These are phyloP conservation scores for Plantago elongata DNA, from an alignment of 257 asterid genomes.

Conservation along the genomic window DNA sequence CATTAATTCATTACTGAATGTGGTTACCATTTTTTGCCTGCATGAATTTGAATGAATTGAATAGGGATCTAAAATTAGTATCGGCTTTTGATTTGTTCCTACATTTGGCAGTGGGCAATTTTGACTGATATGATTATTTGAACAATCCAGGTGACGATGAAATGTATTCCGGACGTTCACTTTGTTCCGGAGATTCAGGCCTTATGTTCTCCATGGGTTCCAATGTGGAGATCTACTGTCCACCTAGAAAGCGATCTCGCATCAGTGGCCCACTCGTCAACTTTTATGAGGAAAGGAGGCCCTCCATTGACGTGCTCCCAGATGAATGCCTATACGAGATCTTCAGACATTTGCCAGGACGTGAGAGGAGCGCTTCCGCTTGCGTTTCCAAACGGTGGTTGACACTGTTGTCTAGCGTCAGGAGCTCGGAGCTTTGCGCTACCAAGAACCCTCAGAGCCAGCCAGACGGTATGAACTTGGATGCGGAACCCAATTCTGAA, in stretches of 20 bases:
- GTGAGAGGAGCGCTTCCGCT: slow-evolving; percentile 66
- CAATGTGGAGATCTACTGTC: slow-evolving; percentile 57
- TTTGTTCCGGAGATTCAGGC: slow-evolving; percentile 58
- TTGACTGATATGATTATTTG: slow-evolving; percentile 23
- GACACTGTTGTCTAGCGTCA: slow-evolving; percentile 47
- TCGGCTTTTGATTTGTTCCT: slow-evolving; percentile 10
- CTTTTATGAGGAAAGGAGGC: slow-evolving; percentile 31
- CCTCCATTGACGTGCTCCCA: slow-evolving; percentile 71
- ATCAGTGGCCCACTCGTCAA: slow-evolving; percentile 41
- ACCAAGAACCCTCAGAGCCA: slow-evolving; percentile 28
- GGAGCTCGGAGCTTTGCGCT: slow-evolving; percentile 48
- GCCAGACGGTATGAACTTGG: slow-evolving; percentile 14
- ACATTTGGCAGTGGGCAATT: not conserved
- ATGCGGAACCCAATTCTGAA: slow-evolving; percentile 30
- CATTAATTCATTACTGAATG: slow-evolving; percentile 3
- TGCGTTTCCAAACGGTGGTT: slow-evolving; percentile 95
- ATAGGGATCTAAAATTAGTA: not conserved
- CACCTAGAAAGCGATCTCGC: slow-evolving; percentile 69
- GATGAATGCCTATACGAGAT: slow-evolving; percentile 89
- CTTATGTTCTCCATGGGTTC: slow-evolving; percentile 52
- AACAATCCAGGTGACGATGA: slow-evolving; percentile 70
- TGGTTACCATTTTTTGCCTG: slow-evolving; percentile 1
- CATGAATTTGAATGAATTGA: slow-evolving; percentile 8
- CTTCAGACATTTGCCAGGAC: slow-evolving; percentile 63
- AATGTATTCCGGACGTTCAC: slow-evolving; percentile 41